Percentiles rank a stretch among this genome's conserved stretches.
Conservation (phyloP, 164 flowering plant genomes). For the Annona squamosa region DNA sequence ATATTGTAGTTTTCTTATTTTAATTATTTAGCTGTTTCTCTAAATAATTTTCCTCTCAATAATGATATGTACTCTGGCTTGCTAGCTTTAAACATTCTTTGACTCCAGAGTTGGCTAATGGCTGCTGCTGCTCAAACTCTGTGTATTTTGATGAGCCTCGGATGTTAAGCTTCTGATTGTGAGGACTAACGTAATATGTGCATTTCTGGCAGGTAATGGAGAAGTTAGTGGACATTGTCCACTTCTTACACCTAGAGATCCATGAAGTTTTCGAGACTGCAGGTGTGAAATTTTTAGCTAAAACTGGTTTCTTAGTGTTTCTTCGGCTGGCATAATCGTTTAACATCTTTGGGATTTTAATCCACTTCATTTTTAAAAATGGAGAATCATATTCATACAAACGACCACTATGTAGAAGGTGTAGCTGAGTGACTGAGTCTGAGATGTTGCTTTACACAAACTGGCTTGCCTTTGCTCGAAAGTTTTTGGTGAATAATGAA, state of each 20-base stretch:
- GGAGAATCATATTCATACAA: too few species aligned
- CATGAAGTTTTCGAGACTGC: conserved; percentile 63
- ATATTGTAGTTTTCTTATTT: neutral
- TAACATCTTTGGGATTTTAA: too few species aligned
- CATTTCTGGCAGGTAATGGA: conserved; percentile 68
- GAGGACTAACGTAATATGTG: neutral
- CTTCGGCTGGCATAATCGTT: too few species aligned
- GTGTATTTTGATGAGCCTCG: neutral
- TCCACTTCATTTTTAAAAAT: too few species aligned
- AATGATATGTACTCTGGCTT: neutral
- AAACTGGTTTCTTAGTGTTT: neutral
- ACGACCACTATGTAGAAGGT: too few species aligned
- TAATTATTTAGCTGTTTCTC: neutral
- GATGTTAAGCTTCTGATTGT: neutral
- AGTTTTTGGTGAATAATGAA: too few species aligned
- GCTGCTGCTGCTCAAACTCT: neutral
- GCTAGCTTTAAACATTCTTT: neutral
- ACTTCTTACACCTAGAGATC: conserved; percentile 72
- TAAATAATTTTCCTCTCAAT: neutral
- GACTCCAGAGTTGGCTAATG: neutral
- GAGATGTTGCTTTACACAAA: too few species aligned
- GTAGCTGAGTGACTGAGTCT: too few species aligned
- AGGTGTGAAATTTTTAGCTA: conserved; percentile 30
- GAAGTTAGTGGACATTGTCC: conserved; percentile 87
- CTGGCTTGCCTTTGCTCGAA: too few species aligned